Evolutionary conservation across 805 yeast genomes (phyloP).

Genomic region (Sugiyamaella marilandica): DNA sequence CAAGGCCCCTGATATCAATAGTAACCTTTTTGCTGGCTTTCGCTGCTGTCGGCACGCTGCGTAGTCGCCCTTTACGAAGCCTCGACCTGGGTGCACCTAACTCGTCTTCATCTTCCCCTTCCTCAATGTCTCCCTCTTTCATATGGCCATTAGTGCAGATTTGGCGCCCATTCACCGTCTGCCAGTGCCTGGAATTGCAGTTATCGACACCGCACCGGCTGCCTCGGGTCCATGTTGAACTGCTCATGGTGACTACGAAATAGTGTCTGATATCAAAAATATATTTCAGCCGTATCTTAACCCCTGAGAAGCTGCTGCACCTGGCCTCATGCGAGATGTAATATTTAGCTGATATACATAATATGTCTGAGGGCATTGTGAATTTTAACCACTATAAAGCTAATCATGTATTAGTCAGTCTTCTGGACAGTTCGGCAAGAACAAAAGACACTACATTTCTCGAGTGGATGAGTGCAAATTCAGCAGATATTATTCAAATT

Average conservation of each 20-base stretch:
- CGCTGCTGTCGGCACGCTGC: slow-evolving; percentile 14
- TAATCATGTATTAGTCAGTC: too few relatives aligned
- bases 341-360: too few relatives aligned
- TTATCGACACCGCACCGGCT: slow-evolving; percentile 85
- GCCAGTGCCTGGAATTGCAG: slow-evolving; percentile 76
- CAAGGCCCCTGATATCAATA: slow-evolving; percentile 47
- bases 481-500: too few relatives aligned
- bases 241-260: not conserved
- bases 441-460: too few relatives aligned
- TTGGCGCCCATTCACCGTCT: slow-evolving; percentile 66
- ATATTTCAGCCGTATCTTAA: too few relatives aligned
- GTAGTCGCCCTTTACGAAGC: not conserved
- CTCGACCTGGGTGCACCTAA: slow-evolving; percentile 19
- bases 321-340: too few relatives aligned
- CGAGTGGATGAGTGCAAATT: too few relatives aligned
- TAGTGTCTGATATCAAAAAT: too few relatives aligned
- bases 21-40: slow-evolving; percentile 24
- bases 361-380: too few relatives aligned
- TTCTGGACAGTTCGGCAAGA: too few relatives aligned
- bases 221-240: slow-evolving; percentile 55
- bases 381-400: too few relatives aligned
- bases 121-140: slow-evolving; percentile 69
- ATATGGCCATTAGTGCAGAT: slow-evolving; percentile 93
- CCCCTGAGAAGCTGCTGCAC: too few relatives aligned
- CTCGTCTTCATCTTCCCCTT: slow-evolving; percentile 78